Conservation (phyloP, 257 asterid genomes). For the Salvia rosmarinus region DNA sequence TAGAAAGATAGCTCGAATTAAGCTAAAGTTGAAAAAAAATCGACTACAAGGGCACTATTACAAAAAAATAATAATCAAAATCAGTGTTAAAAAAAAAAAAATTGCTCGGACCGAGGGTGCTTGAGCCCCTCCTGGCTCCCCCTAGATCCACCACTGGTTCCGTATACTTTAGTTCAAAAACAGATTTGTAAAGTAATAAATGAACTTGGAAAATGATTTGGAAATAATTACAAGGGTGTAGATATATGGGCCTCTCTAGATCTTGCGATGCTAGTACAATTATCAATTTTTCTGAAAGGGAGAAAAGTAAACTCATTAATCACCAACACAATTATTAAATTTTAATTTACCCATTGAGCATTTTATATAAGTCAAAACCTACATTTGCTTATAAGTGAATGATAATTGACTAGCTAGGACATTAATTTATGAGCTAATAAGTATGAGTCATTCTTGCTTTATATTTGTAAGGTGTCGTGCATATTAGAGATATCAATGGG, state of each 20-base stretch:
- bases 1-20: no score
- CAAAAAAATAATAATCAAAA: no score
- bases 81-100: no score
- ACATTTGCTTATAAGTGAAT: constrained; percentile 11
- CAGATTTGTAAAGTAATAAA: not conserved
- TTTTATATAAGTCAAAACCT: constrained; percentile 32
- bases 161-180: no score
- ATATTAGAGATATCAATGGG: no score
- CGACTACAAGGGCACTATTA: no score
- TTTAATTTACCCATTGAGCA: not conserved
- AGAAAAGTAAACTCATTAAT: no score
- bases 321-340: no score
- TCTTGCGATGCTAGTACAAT: constrained; percentile 6
- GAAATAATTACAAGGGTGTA: not conserved
- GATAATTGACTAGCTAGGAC: constrained; percentile 23
- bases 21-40: no score
- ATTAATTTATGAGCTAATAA: constrained; percentile 6
- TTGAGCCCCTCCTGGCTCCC: no score
- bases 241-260: constrained; percentile 8
- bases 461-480: not conserved
- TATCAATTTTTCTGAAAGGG: not conserved
- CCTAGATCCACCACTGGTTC: no score
- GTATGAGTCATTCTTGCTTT: not conserved
- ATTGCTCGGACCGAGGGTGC: no score
- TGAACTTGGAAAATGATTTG: not conserved